phyloP scores from a whole-genome alignment of 2,329 filamentous ascomycete species.

The Hawksworthiomyces lignivorus region DNA sequence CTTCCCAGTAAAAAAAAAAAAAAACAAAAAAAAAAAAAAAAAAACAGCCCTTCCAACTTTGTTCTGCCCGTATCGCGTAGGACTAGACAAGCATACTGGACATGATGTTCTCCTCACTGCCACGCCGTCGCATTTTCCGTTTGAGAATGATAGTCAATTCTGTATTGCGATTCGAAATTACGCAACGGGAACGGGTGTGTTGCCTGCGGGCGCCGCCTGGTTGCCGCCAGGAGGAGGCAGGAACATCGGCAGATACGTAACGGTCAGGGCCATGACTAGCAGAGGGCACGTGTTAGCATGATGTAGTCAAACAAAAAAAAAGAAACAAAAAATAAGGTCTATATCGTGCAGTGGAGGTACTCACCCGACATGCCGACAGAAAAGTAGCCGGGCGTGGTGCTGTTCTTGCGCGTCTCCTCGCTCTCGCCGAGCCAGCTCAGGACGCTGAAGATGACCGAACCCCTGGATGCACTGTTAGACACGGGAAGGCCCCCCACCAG shows the following conservation, averaged over 20 bases:
- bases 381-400: conserved; percentile 52
- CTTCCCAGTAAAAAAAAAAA: too few relatives aligned
- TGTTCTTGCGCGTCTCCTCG: conserved; percentile 54
- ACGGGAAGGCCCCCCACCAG: neutral
- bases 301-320: neutral
- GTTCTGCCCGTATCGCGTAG: too few relatives aligned
- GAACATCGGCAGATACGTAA: conserved; percentile 30
- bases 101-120: too few relatives aligned
- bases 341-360: conserved; percentile 1
- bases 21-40: too few relatives aligned
- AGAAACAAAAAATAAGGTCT: neutral
- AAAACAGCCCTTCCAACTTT: too few relatives aligned
- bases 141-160: too few relatives aligned
- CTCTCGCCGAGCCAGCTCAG: conserved; percentile 74
- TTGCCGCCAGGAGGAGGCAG: conserved; percentile 22
- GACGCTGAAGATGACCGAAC: conserved; percentile 63
- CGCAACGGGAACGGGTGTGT: conserved; percentile 19
- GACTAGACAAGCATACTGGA: neutral
- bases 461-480: conserved; percentile 37
- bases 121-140: too few relatives aligned
- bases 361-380: conserved; percentile 28
- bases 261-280: conserved; percentile 27
- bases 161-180: too few relatives aligned
- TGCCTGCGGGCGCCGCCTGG: conserved; percentile 17
- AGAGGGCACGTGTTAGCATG: conserved; percentile 1